A percentile compares a stretch with the other conserved stretches of the same genome.
Conservation (phyloP, 2,329 filamentous ascomycete genomes). For the Achaetomium macrosporum region DNA sequence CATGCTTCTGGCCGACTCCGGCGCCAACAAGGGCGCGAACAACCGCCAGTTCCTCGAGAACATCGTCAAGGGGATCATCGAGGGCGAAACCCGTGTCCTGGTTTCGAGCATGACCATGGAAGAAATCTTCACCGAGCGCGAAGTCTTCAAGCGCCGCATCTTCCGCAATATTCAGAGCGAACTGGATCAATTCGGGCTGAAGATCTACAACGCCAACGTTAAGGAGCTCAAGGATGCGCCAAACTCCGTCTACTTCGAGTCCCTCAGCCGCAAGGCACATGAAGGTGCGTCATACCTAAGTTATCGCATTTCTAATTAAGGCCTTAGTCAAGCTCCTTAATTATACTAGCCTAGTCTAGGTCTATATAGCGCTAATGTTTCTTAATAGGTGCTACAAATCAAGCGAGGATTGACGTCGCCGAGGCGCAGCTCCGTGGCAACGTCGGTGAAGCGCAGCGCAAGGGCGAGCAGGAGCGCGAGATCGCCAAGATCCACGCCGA, state of each 20-base stretch:
- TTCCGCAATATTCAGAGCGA: conserved; percentile 73
- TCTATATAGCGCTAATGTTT: no score
- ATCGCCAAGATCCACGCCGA: conserved; percentile 84
- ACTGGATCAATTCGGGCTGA: conserved; percentile 72
- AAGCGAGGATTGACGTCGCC: conserved; percentile 63
- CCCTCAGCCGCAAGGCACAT: conserved; percentile 75
- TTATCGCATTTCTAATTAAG: no score
- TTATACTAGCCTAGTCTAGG: no score
- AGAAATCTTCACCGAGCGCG: conserved; percentile 52
- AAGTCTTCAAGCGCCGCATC: conserved; percentile 55
- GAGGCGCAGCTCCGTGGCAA: conserved; percentile 61
- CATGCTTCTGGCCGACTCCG: conserved; percentile 63
- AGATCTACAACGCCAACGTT: conserved; percentile 68
- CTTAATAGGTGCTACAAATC: conserved; percentile 46
- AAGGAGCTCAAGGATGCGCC: conserved; percentile 83
- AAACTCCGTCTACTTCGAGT: conserved; percentile 76
- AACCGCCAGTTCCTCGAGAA: conserved; percentile 63
- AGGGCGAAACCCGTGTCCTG: conserved; percentile 78
- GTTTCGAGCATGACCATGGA: conserved; percentile 91
- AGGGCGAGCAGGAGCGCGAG: conserved; percentile 75
- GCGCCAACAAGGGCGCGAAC: conserved; percentile 35
- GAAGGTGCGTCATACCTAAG: conserved; percentile 80
- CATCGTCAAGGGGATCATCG: conserved; percentile 85
- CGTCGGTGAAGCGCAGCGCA: conserved; percentile 71
- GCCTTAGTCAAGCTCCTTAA: no score